Base-by-base conservation (phyloP, 108 stramenopile genomes). In the Cyclostephanos tholiformis region DNA sequence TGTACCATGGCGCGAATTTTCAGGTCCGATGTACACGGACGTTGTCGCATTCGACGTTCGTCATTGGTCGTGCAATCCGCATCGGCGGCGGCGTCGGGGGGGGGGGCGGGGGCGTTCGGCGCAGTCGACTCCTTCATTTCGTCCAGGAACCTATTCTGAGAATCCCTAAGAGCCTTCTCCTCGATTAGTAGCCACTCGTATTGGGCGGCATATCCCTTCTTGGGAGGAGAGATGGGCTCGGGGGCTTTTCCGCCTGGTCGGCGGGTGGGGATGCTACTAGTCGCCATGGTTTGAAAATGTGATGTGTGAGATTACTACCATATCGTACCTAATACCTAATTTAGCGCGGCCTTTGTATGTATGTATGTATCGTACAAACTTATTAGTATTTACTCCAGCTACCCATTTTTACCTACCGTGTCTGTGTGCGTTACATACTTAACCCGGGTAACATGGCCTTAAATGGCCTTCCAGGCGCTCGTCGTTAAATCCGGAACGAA, bases 1-100 rank as follows among this genome's bases (percentile, higher is more conserved):
- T 76, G 67, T 20, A 69, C 32, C 76, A 76, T 55, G 8, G 68
- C 68, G 23, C 76, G 76, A 63, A 69, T 59, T 38, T 69, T 60
- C 0, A 70, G 57, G 7, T 13, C 59, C 20, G 30, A 39, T 30
- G 32, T 4, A 32, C 32, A 2, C 32, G 2, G 2, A 32, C 32
- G 32, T 32, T 4, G 32, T 4, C 50, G 36, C n/a, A 46, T 50
- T 56, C 43, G 20, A 19, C 22, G 22, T 35, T 61, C 27, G 26
- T 27, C 57, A 27, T 58, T 67, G 64, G 22, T 67, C 46, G 32
- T 38, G 30, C 7, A 1, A 25, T 1, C 46, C 46, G 2, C 14
- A 22, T 11, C 22, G 14, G 4, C 67, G 14, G 7, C 41, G 52
- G 55, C 52, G 30, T 2, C n/a, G 43, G 8, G 27, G 66, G 6